Base-by-base conservation (phyloP, 441 rosid species). In the Theobroma grandiflorum region DNA sequence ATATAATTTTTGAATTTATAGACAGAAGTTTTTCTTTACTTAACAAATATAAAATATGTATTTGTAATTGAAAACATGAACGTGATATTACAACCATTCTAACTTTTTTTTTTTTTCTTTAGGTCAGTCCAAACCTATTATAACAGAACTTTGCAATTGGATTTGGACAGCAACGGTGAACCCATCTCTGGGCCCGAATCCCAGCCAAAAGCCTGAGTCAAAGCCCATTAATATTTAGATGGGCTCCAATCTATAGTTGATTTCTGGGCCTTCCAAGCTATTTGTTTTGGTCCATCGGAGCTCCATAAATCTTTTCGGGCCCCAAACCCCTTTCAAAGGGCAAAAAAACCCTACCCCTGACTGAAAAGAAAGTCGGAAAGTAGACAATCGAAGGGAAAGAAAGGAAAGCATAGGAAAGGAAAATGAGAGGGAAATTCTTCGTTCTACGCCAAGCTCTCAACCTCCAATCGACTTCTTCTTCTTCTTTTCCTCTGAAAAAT, bases 401-500 rank as follows among this genome's bases (percentile, higher is more conserved):
- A 10, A 22, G 63, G 1, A 8, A 11, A 22, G 31, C 9, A 64
- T 16, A 3, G n/a, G 67, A 63, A 63, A 35, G 42, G 42, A 66
- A 66, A 66, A 66, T 66, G 71, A 26, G 71, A 42, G 47, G 50
- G 71, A 66, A n/a, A 40, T 66, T 66, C n/a, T 42, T 66, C 4
- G 71, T 15, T 66, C 50, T 66, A 16, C 50, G 71, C 31, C 71
- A 40, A 50, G 33, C 71, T 31, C 40, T 66, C 71, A 66, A 66
- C 42, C 11, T 66, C 71, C 50, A 50, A 40, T 66, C 71, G 8
- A 10, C 20, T 42, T 66, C 71, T 18, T 40, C 31, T 26, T 26
- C 31, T 26, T 26, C 31, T 26, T 26, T 26, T 26, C 31, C 31
- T 26, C 31, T 26, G 31, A 26, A 26, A 26, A 26, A 1, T 26